Conservation (phyloP, 345 rosid genomes). For the Brassica incana region DNA sequence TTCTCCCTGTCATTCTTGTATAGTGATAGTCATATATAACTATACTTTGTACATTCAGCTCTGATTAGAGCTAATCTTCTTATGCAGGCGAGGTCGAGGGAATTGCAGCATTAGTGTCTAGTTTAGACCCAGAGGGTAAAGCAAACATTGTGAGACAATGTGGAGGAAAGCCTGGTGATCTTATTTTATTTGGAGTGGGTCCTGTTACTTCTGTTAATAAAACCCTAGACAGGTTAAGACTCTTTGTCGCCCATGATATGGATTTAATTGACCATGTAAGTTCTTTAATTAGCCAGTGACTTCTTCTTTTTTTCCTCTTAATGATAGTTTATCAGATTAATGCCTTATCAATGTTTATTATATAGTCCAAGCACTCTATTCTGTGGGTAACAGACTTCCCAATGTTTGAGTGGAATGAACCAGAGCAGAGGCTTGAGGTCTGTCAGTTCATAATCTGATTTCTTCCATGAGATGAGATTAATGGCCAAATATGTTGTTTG, state of each 20-base stretch:
- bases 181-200: conserved; percentile 90
- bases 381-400: conserved; percentile 98
- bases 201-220: conserved; percentile 67
- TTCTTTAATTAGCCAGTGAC: conserved; percentile 12
- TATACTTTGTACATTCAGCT: not conserved
- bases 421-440: conserved; percentile 92
- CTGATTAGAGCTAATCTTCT: not conserved
- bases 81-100: conserved; percentile 62
- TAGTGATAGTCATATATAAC: no score
- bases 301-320: not conserved
- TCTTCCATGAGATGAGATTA: conserved; percentile 11
- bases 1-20: not conserved
- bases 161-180: conserved; percentile 79
- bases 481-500: conserved; percentile 12
- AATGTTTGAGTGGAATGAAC: conserved; percentile 93
- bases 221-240: conserved; percentile 78
- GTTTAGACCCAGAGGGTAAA: conserved; percentile 56
- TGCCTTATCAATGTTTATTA: conserved; percentile 24
- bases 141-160: conserved; percentile 57
- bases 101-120: conserved; percentile 68
- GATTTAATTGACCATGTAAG: conserved; percentile 80
- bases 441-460: conserved; percentile 29
- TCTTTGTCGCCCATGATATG: conserved; percentile 65
- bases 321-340: conserved; percentile 14
- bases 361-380: conserved; percentile 79